Base-by-base conservation (phyloP, 371 early-diverging fungal genomes). In the Chytridium lagenaria region DNA sequence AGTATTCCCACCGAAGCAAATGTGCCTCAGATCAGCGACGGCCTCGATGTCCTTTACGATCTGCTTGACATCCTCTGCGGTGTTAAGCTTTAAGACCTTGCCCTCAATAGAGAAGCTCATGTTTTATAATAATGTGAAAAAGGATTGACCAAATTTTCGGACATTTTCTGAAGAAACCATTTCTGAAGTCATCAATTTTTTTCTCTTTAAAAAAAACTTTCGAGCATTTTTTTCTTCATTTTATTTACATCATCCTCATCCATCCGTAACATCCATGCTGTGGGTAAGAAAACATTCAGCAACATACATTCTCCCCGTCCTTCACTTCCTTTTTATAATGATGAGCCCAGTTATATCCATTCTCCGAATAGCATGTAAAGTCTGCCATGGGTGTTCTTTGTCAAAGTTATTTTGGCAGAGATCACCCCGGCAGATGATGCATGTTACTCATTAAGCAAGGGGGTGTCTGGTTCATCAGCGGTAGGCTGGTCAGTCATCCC, bases 1-100 rank as follows among this genome's bases (percentile, higher is more conserved):
- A 10, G 97, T 95, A 86, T 97, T 97, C 19, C 98, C 98, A 74
- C 90, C 89, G 38, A 97, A 81, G n/a, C 88, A 81, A 73, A 97
- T 88, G 50, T 87, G 88, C 69, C 90, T 87, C 40, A 96, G 89
- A 69, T 86, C 83, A 68, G 87, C 55, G 76, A 90, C 74, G 49
- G 81, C 85, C 16, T 77, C 68, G 40, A 98, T 89, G 50, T 91
- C 89, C 26, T 87, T 89, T 55, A 93, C 86, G 76, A 90, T 92
- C 28, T 84, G 86, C 73, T 89, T 84, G 67, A 93, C 92, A 83
- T 97, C 94, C 39, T 85, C 91, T 37, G 92, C 91, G 3, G 92
- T 92, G 70, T 94, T 88, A 44, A 96, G 89, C 83, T 95, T 96
- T 55, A 86, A 74, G 26, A 61, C 63, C 63, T 70, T 55, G 36